Evolutionary conservation across 306 rosid species (phyloP).

Genomic region (Hippophae gyantsensis): DNA sequence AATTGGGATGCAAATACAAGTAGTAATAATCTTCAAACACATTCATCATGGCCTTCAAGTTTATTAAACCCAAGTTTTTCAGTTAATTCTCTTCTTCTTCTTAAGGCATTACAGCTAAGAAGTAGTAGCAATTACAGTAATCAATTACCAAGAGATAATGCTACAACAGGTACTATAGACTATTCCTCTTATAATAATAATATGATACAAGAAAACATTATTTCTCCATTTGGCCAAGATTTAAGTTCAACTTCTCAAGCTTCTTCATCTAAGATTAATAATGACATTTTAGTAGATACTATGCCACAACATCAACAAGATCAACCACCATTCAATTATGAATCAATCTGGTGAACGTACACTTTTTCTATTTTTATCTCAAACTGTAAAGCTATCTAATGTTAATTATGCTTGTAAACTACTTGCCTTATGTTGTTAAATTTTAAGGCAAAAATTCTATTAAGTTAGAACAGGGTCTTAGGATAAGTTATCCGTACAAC

Average conservation of each 20-base stretch:
- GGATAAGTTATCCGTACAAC: too few relatives aligned
- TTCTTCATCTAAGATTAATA: slow-evolving; percentile 45
- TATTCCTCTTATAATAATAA: slow-evolving; percentile 20
- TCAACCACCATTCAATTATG: slow-evolving; percentile 89
- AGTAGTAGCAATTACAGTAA: not conserved
- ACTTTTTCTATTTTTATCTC: not conserved
- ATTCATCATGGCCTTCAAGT: too few relatives aligned
- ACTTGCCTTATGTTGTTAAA: too few relatives aligned
- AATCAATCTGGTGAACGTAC: slow-evolving; percentile 88
- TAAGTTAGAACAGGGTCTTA: too few relatives aligned
- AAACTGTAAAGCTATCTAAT: slow-evolving; percentile 5
- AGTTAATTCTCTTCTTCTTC: too few relatives aligned
- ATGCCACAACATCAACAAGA: slow-evolving; percentile 23
- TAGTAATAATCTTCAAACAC: not conserved
- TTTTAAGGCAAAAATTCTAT: too few relatives aligned
- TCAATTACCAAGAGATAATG: slow-evolving; percentile 14
- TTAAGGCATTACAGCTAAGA: too few relatives aligned
- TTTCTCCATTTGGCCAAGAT: slow-evolving; percentile 34
- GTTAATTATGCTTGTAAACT: not conserved
- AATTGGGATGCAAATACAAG: slow-evolving; percentile 32
- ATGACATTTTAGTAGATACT: slow-evolving; percentile 27
- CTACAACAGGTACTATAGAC: slow-evolving; percentile 7
- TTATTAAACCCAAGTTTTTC: too few relatives aligned
- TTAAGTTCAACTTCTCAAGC: slow-evolving; percentile 32
- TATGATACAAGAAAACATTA: slow-evolving; percentile 26